A percentile compares a stretch with the other conserved stretches of the same genome.
Conservation (phyloP, 108 stramenopile species). For the Pseudonitzschia multiseries region DNA sequence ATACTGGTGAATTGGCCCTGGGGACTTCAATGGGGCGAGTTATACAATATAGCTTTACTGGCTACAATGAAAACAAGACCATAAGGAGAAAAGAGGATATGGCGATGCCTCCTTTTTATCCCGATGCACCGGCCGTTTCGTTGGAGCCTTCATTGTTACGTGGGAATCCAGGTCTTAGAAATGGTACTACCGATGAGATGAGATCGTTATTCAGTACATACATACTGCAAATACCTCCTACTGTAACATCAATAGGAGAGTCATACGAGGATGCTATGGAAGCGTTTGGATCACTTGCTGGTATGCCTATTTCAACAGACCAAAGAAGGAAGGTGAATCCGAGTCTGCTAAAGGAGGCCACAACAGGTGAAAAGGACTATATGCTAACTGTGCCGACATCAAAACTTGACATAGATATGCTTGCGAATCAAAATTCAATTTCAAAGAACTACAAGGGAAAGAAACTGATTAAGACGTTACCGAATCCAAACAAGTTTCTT, state of each 20-base stretch:
- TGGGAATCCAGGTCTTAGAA: slow-evolving; percentile 15
- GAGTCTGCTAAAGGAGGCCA: slow-evolving; percentile 27
- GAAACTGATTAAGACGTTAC: slow-evolving; percentile 16
- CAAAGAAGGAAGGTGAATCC: slow-evolving; percentile 44
- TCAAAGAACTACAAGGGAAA: slow-evolving; percentile 40
- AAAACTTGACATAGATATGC: slow-evolving; percentile 35
- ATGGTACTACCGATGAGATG: slow-evolving; percentile 31
- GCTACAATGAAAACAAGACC: slow-evolving; percentile 34
- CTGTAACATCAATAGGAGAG: slow-evolving; percentile 42
- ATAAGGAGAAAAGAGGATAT: slow-evolving; percentile 36
- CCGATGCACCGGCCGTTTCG: slow-evolving; percentile 51
- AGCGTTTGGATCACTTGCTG: slow-evolving; percentile 56
- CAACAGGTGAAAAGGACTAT: slow-evolving; percentile 35
- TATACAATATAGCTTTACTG: slow-evolving; percentile 50
- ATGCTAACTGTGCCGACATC: slow-evolving; percentile 45
- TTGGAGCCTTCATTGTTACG: slow-evolving; percentile 59
- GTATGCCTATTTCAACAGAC: slow-evolving; percentile 35
- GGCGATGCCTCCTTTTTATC: slow-evolving; percentile 51
- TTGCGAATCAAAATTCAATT: slow-evolving; percentile 33
- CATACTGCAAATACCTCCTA: slow-evolving; percentile 47
- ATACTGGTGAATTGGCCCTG: slow-evolving; percentile 41
- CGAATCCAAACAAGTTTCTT: slow-evolving; percentile 68
- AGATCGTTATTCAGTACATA: slow-evolving; percentile 56
- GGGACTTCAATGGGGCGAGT: slow-evolving; percentile 71
- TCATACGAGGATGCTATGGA: slow-evolving; percentile 26